Percentiles rank a stretch among this genome's conserved stretches.
phyloP scores from a whole-genome alignment of 2,329 filamentous ascomycete species.

The Xylariaceae sp. region DNA sequence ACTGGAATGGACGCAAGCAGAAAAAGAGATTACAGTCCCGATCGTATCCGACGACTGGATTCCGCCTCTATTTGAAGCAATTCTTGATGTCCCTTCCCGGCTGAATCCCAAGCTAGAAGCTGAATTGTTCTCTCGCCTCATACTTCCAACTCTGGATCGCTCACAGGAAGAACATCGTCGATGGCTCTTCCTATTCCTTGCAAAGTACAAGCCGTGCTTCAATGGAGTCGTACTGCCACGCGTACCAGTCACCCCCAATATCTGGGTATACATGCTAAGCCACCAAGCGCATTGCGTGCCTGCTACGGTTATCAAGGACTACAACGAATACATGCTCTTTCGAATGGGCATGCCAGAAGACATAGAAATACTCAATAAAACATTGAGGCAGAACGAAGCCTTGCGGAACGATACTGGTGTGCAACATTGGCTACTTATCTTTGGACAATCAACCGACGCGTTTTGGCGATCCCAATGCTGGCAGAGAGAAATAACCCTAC shows the following conservation, averaged over 20 bases:
- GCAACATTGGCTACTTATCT: conserved; percentile 12
- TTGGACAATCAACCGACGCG: background rate
- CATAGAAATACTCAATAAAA: conserved; percentile 3
- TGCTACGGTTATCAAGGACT: conserved; percentile 4
- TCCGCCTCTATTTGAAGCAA: conserved; percentile 8
- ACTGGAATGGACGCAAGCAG: conserved; percentile 12
- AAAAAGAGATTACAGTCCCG: conserved; percentile 3
- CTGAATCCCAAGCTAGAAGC: background rate
- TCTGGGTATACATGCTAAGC: conserved; percentile 6
- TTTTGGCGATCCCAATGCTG: background rate
- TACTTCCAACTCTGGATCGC: conserved; percentile 10
- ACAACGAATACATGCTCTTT: conserved; percentile 5
- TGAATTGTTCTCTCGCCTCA: conserved; percentile 11
- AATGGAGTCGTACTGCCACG: conserved; percentile 2
- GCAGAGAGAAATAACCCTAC: background rate
- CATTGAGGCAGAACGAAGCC: conserved; percentile 1
- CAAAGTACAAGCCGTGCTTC: conserved; percentile 7
- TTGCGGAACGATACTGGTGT: conserved; percentile 13
- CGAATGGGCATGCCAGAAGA: background rate
- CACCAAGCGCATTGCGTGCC: conserved; percentile 6
- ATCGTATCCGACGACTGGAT: background rate
- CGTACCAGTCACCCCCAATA: conserved; percentile 9
- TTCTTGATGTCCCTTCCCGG: background rate
- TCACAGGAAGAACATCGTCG: conserved; percentile 11
- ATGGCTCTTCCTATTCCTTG: conserved; percentile 15